These are phyloP conservation scores for Phycomyces nitens DNA, from an alignment of 192 early-diverging fungal species.

Conservation along the genomic window DNA sequence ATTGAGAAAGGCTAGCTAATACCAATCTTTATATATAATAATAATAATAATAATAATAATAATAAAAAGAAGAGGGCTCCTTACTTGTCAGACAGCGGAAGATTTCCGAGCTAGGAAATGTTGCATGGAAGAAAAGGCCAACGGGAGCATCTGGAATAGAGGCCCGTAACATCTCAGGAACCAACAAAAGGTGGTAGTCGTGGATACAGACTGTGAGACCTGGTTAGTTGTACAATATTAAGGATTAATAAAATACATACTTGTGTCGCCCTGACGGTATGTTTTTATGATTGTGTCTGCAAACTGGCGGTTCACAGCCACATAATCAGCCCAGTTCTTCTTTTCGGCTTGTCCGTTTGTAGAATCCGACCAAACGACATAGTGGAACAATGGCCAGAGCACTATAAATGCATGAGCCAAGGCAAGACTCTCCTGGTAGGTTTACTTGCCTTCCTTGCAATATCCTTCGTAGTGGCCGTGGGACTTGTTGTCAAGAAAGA, in stretches of 20 bases:
- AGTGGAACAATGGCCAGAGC: conserved; percentile 91
- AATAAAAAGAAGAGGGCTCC: conserved; percentile 9
- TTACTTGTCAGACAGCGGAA: conserved; percentile 83
- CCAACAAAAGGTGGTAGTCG: conserved; percentile 94
- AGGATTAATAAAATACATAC: conserved; percentile 55
- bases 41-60: too few relatives aligned
- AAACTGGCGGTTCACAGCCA: conserved; percentile 77
- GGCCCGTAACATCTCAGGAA: conserved; percentile 85
- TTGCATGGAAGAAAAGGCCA: conserved; percentile 95
- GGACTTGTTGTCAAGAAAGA: conserved; percentile 75
- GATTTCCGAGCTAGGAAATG: conserved; percentile 95
- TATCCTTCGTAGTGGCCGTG: conserved; percentile 94
- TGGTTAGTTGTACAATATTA: background rate
- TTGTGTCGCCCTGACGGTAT: conserved; percentile 76
- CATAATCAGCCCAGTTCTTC: conserved; percentile 77
- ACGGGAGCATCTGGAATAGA: conserved; percentile 80
- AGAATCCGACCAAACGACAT: conserved; percentile 80
- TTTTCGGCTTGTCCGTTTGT: conserved; percentile 64
- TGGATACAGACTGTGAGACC: conserved; percentile 84
- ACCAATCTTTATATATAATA: too few relatives aligned
- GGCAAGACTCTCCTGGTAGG: background rate
- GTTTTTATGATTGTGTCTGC: conserved; percentile 65
- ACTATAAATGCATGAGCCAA: conserved; percentile 29
- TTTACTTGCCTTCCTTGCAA: conserved; percentile 78
- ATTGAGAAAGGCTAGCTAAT: too few relatives aligned